Base-by-base conservation (phyloP, 371 early-diverging fungal genomes). In the Mucor lusitanicus region DNA sequence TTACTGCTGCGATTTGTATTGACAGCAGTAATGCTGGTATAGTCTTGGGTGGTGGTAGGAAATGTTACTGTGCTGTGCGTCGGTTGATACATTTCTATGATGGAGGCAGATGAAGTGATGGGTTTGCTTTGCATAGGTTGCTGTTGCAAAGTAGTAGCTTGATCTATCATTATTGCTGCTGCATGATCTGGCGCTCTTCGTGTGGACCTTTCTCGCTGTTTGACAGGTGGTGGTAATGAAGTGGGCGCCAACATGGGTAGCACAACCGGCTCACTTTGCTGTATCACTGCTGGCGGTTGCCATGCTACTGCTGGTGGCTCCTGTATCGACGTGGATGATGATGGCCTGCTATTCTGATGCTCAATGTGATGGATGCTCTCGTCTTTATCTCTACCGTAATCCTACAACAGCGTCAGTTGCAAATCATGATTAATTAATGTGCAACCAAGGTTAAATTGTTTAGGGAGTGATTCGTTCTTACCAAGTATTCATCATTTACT, bases 401-500 rank as follows among this genome's bases (percentile, higher is more conserved):
- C 4, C 50, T 50, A 9, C 12, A 50, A 50, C 3, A 12, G 1
- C 6, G 12, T 50, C 44, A 44, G 7, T 44, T 19, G 19, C 5
- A 44, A 7, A 6, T 23, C 1, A 11, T 11, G 30, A 8, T 30
- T 55, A 55, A 55, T 55, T 55, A 55, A 55, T 32, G 55, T 55
- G 55, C 55, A 50, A 50, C 50, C 25, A 50, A 23, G 50, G 3
- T 23, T 50, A 11, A 50, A 50, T 50, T 50, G 13, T 9, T 50
- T 50, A 50, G 11, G 50, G 50, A 25, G 50, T 48, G 23, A 19
- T 19, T 44, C 13, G 12, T 53, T 21, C 21, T 53, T 53, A 53
- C 54, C 54, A 53, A 28, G 54, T 53, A 53, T 32, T 56, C 56
- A 28, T 56, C 56, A n/a, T 56, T 28, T n/a, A n/a, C n/a, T 28